phyloP scores from a whole-genome alignment of 2,329 filamentous ascomycete species.

The Juglanconis oblonga region DNA sequence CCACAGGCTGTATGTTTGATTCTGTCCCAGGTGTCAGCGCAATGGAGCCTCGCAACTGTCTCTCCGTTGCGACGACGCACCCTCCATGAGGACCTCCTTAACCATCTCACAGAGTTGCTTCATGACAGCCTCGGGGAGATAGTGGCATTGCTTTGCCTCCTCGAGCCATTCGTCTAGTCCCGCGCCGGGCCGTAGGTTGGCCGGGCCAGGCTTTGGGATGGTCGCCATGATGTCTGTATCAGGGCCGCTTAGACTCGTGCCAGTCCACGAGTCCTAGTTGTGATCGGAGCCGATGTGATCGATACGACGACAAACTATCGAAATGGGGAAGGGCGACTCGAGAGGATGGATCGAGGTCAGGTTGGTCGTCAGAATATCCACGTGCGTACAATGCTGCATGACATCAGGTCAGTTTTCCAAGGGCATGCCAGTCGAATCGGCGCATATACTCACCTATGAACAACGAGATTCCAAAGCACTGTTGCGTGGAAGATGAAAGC shows the following conservation, averaged over 20 bases:
- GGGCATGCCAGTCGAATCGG: neutral
- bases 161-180: slow-evolving; percentile 95
- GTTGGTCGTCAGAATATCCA: neutral
- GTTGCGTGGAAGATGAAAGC: neutral
- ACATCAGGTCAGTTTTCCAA: slow-evolving; percentile 4
- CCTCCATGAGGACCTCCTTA: slow-evolving; percentile 98
- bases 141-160: slow-evolving; percentile 95
- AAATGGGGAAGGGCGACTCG: neutral
- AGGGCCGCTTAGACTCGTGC: neutral
- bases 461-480: neutral
- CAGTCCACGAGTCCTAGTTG: neutral
- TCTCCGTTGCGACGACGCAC: slow-evolving; percentile 42
- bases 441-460: neutral
- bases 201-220: slow-evolving; percentile 87
- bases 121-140: slow-evolving; percentile 94
- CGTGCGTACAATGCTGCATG: slow-evolving; percentile 11
- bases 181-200: slow-evolving; percentile 77
- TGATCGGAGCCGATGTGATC: neutral
- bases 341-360: slow-evolving; percentile 4
- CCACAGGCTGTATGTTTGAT: slow-evolving; percentile 98
- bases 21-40: slow-evolving; percentile 49
- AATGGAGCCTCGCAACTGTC: neutral
- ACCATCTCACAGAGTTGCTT: slow-evolving; percentile 98
- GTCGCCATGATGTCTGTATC: slow-evolving; percentile 34
- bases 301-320: neutral